Percentiles rank a stretch among this genome's conserved stretches.
These are phyloP conservation scores for Malus hybrid DNA, from an alignment of 331 rosid genomes.

Conservation along the genomic window DNA sequence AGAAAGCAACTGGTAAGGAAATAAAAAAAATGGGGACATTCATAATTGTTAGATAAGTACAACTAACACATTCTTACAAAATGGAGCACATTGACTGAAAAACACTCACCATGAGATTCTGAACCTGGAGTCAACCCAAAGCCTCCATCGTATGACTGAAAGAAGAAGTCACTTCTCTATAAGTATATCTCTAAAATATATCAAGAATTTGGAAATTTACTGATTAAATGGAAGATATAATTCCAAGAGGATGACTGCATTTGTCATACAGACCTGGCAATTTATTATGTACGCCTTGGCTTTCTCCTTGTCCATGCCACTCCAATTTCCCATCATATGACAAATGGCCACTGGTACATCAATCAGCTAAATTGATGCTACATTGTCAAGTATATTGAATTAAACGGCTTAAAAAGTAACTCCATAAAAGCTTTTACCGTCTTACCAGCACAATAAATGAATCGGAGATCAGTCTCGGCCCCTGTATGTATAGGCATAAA, in stretches of 20 bases:
- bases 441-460: conserved; percentile 90
- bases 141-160: conserved; percentile 96
- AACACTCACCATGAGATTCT: conserved; percentile 92
- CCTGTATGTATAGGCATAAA: conserved; percentile 78
- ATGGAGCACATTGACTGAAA: neutral
- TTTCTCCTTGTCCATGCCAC: conserved; percentile 92
- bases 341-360: conserved; percentile 70
- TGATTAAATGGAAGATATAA: neutral
- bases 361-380: conserved; percentile 19
- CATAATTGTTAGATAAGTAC: neutral
- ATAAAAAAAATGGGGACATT: neutral
- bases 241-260: neutral
- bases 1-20: neutral
- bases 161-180: conserved; percentile 10
- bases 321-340: conserved; percentile 81
- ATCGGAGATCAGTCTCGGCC: conserved; percentile 91
- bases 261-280: conserved; percentile 70
- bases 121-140: conserved; percentile 92
- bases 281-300: conserved; percentile 66
- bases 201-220: neutral
- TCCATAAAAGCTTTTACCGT: conserved; percentile 10
- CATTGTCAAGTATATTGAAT: conserved; percentile 6
- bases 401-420: conserved; percentile 2
- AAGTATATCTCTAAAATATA: neutral
- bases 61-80: too few relatives aligned